phyloP scores from a whole-genome alignment of 2,329 filamentous ascomycete species.

The Macrophomina phaseolina region DNA sequence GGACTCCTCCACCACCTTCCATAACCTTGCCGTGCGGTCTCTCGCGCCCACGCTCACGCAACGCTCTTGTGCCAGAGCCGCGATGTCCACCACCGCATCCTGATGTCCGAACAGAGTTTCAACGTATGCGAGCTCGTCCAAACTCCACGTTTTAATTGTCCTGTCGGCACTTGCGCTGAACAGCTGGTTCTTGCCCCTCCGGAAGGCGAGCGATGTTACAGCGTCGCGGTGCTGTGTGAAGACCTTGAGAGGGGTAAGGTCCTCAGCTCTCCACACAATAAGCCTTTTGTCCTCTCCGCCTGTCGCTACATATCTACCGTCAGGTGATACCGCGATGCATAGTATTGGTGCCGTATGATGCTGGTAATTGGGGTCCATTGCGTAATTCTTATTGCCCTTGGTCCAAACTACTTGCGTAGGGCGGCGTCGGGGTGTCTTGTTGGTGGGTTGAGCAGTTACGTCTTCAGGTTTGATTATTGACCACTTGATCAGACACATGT shows the following conservation, averaged over 20 bases:
- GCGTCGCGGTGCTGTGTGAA: conserved; percentile 93
- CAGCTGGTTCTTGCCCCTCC: conserved; percentile 84
- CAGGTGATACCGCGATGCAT: conserved; percentile 82
- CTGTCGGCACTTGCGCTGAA: conserved; percentile 91
- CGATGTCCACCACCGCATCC: conserved; percentile 84
- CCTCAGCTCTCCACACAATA: conserved; percentile 85
- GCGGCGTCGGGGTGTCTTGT: conserved; percentile 61
- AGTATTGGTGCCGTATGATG: conserved; percentile 83
- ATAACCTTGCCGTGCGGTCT: conserved; percentile 88
- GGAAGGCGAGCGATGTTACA: conserved; percentile 83
- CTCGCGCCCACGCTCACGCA: conserved; percentile 90
- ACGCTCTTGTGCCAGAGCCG: conserved; percentile 77
- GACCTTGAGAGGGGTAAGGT: conserved; percentile 77
- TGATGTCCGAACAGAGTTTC: conserved; percentile 97
- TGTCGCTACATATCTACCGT: conserved; percentile 89
- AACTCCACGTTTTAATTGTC: conserved; percentile 93
- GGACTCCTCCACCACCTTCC: conserved; percentile 95
- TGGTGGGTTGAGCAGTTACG: conserved; percentile 44
- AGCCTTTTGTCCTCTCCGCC: conserved; percentile 84
- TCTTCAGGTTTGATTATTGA: conserved; percentile 69
- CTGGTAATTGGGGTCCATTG: conserved; percentile 64
- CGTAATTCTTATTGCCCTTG: conserved; percentile 65
- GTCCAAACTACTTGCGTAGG: conserved; percentile 68
- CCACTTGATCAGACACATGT: conserved; percentile 87
- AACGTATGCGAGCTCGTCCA: conserved; percentile 90